Evolutionary conservation across 352 stramenopile species (phyloP), one percentile per base, ranked within the genome.

Genomic region (Phytophthora fragariaefolia): DNA sequence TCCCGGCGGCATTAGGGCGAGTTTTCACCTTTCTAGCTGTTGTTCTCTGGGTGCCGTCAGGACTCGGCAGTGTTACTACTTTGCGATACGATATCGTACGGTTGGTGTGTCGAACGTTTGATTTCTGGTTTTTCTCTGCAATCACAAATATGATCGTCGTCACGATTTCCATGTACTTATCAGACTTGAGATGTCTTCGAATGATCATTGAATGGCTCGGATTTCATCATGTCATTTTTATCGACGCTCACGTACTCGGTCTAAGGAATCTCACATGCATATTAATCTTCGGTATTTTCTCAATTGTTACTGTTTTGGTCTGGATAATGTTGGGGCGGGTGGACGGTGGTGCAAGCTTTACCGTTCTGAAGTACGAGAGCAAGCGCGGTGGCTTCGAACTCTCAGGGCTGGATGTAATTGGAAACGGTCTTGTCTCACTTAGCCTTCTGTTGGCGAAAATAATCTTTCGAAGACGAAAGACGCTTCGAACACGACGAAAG

Each of bases 101-200:
- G 7, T 17, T 77, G 8, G 38, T 83, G 8, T 32, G 57, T 10
- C 42, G 51, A 45, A 80, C 73, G 0, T 83, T 81, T 53, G 66
- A 83, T 28, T 74, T 81, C 17, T 83, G 63, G 72, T 81, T 81
- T 63, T 82, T 81, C 58, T 62, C 64, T 9, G 48, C 49, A 38
- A 55, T 73, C 10, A 76, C 71, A 38, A 63, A 56, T 8, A 46
- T 63, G 17, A 71, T 71, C 17, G 53, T 52, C 22, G 26, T 78
- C 6, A 71, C 69, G n/a, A 59, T 71, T 23, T 74, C 70, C 2
- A 42, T 71, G 49, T 54, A 76, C 20, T 73, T 76, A 13, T 55
- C 55, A 1, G 73, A 78, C 46, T 38, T 74, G 17, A 57, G 69
- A 7, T 67, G 53, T 23, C 6, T 63, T 0, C 66, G 67, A 5